Percentiles rank a stretch among this genome's conserved stretches.
Conservation (phyloP, 2,329 filamentous ascomycete genomes). For the Westerdykella sp. region DNA sequence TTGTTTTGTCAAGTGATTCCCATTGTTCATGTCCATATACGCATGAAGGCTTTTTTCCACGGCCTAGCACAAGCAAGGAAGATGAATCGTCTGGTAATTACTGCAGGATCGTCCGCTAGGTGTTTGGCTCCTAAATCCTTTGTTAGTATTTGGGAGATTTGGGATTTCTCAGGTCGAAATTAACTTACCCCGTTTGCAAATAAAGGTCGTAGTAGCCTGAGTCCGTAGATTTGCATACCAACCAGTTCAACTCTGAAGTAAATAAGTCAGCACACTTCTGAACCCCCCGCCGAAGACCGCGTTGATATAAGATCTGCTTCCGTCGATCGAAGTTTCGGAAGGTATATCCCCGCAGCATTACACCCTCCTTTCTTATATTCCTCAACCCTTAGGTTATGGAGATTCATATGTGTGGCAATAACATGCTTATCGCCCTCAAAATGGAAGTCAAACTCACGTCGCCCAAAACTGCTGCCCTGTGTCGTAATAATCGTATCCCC, state of each 20-base stretch:
- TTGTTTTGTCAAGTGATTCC: too few relatives aligned
- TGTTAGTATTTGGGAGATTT: background rate
- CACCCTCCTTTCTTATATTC: background rate
- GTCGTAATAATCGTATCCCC: constrained; percentile 46
- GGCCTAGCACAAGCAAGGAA: constrained; percentile 46
- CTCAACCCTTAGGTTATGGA: background rate
- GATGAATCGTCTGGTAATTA: constrained; percentile 51
- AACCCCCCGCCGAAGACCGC: background rate
- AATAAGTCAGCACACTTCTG: constrained; percentile 12
- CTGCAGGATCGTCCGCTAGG: constrained; percentile 48
- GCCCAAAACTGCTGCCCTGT: constrained; percentile 41
- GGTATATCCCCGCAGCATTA: background rate
- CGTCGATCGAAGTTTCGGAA: too few relatives aligned
- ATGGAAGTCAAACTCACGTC: constrained; percentile 28
- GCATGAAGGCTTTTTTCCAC: too few relatives aligned
- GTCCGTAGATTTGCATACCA: constrained; percentile 42
- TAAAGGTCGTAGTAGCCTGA: constrained; percentile 47
- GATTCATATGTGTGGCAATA: too few relatives aligned
- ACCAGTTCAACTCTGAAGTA: constrained; percentile 45
- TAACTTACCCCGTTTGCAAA: constrained; percentile 43
- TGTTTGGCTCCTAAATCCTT: constrained; percentile 31
- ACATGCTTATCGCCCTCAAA: background rate
- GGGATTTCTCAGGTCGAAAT: background rate
- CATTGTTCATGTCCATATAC: too few relatives aligned
- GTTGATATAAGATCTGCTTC: too few relatives aligned